A percentile compares a stretch with the other conserved stretches of the same genome.
phyloP scores from a whole-genome alignment of 2,329 filamentous ascomycete genomes.

The Lachnellula occidentalis region DNA sequence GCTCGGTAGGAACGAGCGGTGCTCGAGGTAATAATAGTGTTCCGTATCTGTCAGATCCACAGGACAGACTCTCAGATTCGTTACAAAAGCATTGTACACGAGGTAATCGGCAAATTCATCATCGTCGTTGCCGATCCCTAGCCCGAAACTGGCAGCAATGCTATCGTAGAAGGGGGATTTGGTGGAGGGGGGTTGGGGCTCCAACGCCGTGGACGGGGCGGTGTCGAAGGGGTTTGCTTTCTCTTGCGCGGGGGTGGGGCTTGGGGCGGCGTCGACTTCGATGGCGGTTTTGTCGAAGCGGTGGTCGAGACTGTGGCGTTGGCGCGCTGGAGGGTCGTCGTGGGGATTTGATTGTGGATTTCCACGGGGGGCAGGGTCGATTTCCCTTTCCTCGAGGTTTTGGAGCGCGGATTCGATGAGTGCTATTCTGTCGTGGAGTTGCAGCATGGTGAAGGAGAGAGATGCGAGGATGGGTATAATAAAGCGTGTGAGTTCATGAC shows the following conservation, averaged over 20 bases:
- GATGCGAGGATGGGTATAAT: no score
- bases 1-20: constrained; percentile 19
- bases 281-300: constrained; percentile 20
- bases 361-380: constrained; percentile 10
- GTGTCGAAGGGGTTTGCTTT: constrained; percentile 15
- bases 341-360: not conserved
- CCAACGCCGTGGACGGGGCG: not conserved
- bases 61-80: constrained; percentile 23
- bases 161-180: constrained; percentile 17
- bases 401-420: constrained; percentile 15
- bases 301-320: constrained; percentile 23
- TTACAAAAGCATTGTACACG: constrained; percentile 22
- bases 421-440: constrained; percentile 17
- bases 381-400: constrained; percentile 14
- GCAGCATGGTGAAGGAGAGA: constrained; percentile 12
- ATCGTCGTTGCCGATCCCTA: constrained; percentile 15
- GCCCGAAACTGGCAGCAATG: constrained; percentile 17
- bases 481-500: no score
- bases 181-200: not conserved
- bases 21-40: constrained; percentile 21
- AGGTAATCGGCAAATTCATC: constrained; percentile 19
- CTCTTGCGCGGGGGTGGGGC: constrained; percentile 19
- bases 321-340: constrained; percentile 9
- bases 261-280: constrained; percentile 17
- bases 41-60: constrained; percentile 14